These are phyloP conservation scores for Aspergillus cristatus DNA, from an alignment of 495 filamentous ascomycete species.

Conservation along the genomic window DNA sequence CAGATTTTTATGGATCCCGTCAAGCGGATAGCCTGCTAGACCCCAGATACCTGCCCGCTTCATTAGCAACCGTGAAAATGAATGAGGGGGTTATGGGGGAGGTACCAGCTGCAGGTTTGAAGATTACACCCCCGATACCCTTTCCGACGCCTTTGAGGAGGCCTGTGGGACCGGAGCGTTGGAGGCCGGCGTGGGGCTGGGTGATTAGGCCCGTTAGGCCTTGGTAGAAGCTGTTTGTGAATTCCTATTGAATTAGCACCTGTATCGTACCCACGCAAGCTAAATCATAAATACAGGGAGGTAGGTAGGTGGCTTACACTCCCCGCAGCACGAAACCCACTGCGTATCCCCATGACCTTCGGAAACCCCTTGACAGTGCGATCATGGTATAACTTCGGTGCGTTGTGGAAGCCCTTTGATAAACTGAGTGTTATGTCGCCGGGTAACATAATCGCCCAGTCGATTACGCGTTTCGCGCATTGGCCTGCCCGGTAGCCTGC, in stretches of 20 bases:
- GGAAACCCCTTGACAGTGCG: constrained; percentile 57
- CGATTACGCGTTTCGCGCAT: constrained; percentile 57
- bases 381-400: constrained; percentile 70
- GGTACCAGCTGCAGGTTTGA: constrained; percentile 61
- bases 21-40: constrained; percentile 63
- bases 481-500: constrained; percentile 10
- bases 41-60: constrained; percentile 43
- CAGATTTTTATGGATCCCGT: constrained; percentile 66
- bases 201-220: constrained; percentile 65
- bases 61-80: too few relatives aligned
- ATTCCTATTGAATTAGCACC: too few relatives aligned
- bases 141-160: constrained; percentile 68
- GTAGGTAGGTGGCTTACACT: constrained; percentile 23
- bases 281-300: neutral
- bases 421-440: constrained; percentile 72
- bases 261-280: constrained; percentile 1
- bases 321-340: constrained; percentile 55
- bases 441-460: constrained; percentile 62
- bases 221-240: constrained; percentile 58
- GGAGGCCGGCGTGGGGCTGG: constrained; percentile 56
- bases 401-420: constrained; percentile 80
- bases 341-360: constrained; percentile 61
- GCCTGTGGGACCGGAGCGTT: constrained; percentile 60
- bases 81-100: too few relatives aligned
- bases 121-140: constrained; percentile 58